Conservation (phyloP, 306 rosid species). For the Malus orientalis region DNA sequence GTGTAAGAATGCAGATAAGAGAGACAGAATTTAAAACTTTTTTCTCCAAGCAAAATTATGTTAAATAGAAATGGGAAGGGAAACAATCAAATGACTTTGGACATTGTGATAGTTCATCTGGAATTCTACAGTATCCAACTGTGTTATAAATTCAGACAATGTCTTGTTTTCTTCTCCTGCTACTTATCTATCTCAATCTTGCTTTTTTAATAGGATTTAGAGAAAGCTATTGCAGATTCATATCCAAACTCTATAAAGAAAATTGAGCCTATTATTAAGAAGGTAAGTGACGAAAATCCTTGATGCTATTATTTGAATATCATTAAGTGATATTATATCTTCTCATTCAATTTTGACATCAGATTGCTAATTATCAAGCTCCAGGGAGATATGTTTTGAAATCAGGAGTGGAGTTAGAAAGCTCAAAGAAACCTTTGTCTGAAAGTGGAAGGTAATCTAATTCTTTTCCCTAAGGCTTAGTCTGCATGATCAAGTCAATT, state of each 20-base stretch:
- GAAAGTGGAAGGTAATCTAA: constrained; percentile 72
- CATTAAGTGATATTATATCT: constrained; percentile 18
- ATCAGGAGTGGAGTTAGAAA: constrained; percentile 56
- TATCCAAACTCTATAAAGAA: constrained; percentile 55
- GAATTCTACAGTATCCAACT: background rate
- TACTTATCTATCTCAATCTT: constrained; percentile 7
- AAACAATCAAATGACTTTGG: background rate
- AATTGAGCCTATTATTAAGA: constrained; percentile 70
- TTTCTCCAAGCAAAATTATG: background rate
- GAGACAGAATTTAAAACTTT: background rate
- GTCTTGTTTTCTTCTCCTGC: background rate
- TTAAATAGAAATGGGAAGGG: background rate
- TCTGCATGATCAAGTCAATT: constrained; percentile 1
- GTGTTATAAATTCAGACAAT: background rate
- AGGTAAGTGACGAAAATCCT: constrained; percentile 41
- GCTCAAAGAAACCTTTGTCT: constrained; percentile 50
- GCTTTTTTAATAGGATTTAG: constrained; percentile 53
- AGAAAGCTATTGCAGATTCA: constrained; percentile 74
- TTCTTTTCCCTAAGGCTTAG: background rate
- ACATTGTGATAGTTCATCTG: background rate
- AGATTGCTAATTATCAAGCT: constrained; percentile 76
- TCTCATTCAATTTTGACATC: constrained; percentile 40
- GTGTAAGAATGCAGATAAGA: background rate
- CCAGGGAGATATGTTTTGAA: constrained; percentile 72
- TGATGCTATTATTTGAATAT: constrained; percentile 18